Conservation (phyloP, 805 yeast genomes). For the Hemisphaericaspora nanyangensis region DNA sequence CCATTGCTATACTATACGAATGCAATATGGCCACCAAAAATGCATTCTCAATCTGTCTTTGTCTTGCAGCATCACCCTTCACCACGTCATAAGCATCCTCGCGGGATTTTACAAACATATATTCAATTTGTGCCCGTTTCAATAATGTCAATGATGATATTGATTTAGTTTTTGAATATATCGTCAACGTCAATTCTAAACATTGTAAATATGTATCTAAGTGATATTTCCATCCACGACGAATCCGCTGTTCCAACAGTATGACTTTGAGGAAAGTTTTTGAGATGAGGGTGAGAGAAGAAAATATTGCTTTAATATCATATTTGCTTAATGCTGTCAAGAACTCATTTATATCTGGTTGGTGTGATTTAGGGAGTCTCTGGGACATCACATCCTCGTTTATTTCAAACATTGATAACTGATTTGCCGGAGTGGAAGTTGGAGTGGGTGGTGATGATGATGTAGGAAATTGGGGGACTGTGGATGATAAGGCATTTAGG, state of each 20-base stretch:
- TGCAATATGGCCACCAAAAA: constrained; percentile 5
- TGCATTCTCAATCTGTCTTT: background rate
- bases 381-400: too few relatives aligned
- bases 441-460: too few relatives aligned
- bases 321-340: background rate
- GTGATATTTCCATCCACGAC: too few relatives aligned
- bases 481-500: too few relatives aligned
- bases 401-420: background rate
- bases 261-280: too few relatives aligned
- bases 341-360: background rate
- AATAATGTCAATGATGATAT: background rate
- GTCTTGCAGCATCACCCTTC: background rate
- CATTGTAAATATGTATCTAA: background rate
- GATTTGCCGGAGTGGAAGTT: too few relatives aligned
- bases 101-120: background rate
- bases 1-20: background rate
- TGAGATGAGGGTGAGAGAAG: background rate
- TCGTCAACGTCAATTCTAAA: background rate
- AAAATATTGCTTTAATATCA: background rate
- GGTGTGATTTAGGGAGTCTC: background rate
- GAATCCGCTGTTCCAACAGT: background rate
- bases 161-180: background rate
- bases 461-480: too few relatives aligned
- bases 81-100: background rate
- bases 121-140: background rate